Evolutionary conservation across 441 rosid genomes (phyloP).

Genomic region (Euphorbia corollata): DNA sequence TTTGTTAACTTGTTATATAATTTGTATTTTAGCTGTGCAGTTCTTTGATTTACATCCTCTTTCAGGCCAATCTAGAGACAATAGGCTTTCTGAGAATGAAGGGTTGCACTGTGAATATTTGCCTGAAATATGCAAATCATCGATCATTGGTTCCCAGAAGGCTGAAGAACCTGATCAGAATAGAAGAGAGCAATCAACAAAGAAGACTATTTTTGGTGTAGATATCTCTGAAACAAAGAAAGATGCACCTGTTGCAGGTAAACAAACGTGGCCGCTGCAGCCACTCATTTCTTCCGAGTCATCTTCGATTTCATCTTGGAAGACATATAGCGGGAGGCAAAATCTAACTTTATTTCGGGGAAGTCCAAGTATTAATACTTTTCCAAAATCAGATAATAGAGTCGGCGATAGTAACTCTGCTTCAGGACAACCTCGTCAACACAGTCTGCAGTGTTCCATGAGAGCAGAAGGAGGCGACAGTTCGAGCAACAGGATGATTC

Average conservation of each 20-base stretch:
- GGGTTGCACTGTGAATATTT: conserved; percentile 21
- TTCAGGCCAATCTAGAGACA: conserved; percentile 27
- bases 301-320: conserved; percentile 24
- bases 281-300: conserved; percentile 24
- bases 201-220: conserved; percentile 36
- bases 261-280: conserved; percentile 10
- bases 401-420: conserved; percentile 19
- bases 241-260: conserved; percentile 17
- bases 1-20: not conserved
- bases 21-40: not conserved
- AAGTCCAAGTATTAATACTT: conserved; percentile 19
- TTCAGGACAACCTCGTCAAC: conserved; percentile 19
- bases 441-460: conserved; percentile 14
- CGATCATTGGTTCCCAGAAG: conserved; percentile 20
- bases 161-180: conserved; percentile 18
- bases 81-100: conserved; percentile 16
- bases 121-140: conserved; percentile 16
- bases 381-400: conserved; percentile 19
- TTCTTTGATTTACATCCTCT: conserved; percentile 3
- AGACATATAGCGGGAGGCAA: conserved; percentile 17
- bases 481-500: conserved; percentile 26
- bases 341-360: conserved; percentile 15
- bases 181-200: conserved; percentile 17
- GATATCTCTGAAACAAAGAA: conserved; percentile 27
- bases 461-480: conserved; percentile 22